phyloP scores from a whole-genome alignment of 2,329 filamentous ascomycete genomes.

The Nectriaceae sp. region DNA sequence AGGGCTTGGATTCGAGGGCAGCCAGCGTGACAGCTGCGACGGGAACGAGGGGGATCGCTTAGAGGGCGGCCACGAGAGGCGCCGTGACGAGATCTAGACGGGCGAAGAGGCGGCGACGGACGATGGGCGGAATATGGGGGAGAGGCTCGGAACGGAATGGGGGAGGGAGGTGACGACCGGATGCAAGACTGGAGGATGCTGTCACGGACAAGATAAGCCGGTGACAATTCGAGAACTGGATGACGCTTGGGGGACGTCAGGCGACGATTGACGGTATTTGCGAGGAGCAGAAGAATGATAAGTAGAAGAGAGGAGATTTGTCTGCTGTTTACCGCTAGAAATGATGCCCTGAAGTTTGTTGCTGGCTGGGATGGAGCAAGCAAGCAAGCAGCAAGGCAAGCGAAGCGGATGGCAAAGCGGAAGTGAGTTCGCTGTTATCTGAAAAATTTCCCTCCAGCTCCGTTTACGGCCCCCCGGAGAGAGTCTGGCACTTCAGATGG shows the following conservation, averaged over 20 bases:
- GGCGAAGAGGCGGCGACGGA: neutral
- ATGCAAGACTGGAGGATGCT: too few species aligned
- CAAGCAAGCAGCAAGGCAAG: neutral
- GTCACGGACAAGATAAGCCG: neutral
- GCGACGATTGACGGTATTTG: neutral
- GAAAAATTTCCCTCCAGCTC: conserved; percentile 38
- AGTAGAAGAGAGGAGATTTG: neutral
- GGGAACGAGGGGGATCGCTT: neutral
- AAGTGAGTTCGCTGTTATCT: conserved; percentile 19
- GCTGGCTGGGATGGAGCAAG: neutral
- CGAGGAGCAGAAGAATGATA: neutral
- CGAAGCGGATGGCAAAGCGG: conserved; percentile 9
- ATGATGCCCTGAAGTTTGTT: neutral
- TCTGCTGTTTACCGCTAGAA: neutral
- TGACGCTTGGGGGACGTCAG: neutral
- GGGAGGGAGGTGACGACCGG: too few species aligned
- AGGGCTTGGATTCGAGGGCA: conserved; percentile 60
- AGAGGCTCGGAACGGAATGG: too few species aligned
- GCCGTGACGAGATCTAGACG: neutral
- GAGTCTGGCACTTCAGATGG: too few species aligned
- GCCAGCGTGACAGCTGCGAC: conserved; percentile 56
- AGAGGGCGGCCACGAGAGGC: neutral
- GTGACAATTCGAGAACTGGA: neutral
- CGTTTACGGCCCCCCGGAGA: conserved; percentile 42
- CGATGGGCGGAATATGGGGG: neutral